Evolutionary conservation across 2,329 filamentous ascomycete species (phyloP).

Genomic region (Beauveria asiatica): DNA sequence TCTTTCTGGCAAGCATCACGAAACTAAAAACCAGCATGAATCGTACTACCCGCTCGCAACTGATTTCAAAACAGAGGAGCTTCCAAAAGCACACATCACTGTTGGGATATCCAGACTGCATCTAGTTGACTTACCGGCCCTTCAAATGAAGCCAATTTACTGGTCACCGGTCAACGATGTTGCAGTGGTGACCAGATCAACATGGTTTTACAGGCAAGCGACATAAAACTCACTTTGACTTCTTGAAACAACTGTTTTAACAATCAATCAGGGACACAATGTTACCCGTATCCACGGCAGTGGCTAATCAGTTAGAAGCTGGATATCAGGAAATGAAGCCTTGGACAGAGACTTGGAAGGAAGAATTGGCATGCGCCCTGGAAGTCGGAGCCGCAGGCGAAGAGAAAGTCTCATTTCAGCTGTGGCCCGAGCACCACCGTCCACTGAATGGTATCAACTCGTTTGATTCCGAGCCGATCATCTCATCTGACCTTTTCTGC

Average conservation of each 20-base stretch:
- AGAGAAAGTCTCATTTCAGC: conserved; percentile 74
- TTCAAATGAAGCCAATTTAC: conserved; percentile 94
- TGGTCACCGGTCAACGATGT: conserved; percentile 93
- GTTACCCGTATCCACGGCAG: conserved; percentile 73
- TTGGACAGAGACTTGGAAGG: conserved; percentile 87
- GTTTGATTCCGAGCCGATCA: conserved; percentile 22
- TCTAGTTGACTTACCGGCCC: conserved; percentile 70
- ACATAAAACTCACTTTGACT: not conserved
- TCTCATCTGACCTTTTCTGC: conserved; percentile 49
- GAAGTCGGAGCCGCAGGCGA: conserved; percentile 86
- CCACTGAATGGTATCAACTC: conserved; percentile 12
- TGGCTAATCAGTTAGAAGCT: conserved; percentile 88
- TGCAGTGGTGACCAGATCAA: conserved; percentile 71
- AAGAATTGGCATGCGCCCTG: conserved; percentile 82
- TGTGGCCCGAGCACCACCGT: conserved; percentile 60
- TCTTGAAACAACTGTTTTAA: conserved; percentile 13
- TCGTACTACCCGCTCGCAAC: conserved; percentile 11
- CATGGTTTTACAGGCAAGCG: conserved; percentile 81
- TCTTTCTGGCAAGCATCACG: not conserved
- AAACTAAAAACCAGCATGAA: not conserved
- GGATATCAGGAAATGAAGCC: conserved; percentile 80
- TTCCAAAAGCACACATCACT: conserved; percentile 50
- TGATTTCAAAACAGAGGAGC: conserved; percentile 12
- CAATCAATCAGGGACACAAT: conserved; percentile 60
- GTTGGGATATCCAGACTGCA: conserved; percentile 89